Evolutionary conservation across 805 yeast genomes (phyloP).

Genomic region (Zygosaccharomyces bailii): DNA sequence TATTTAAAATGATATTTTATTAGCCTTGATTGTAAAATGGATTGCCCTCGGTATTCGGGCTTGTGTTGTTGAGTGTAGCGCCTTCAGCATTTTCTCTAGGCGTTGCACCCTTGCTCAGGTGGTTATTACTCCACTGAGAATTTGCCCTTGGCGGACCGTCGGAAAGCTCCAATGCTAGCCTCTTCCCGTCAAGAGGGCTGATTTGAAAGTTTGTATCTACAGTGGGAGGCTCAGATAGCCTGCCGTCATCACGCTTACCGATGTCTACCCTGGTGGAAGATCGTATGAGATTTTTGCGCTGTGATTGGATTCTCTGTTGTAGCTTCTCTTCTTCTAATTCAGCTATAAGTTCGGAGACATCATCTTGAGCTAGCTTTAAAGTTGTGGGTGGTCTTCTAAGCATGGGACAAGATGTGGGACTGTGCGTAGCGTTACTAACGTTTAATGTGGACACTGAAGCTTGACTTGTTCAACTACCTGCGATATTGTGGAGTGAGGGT

Average conservation of each 20-base stretch:
- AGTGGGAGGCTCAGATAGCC: conserved; percentile 7
- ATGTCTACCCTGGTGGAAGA: conserved; percentile 14
- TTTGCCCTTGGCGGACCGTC: conserved; percentile 17
- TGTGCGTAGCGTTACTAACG: too few species aligned
- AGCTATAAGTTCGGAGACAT: conserved; percentile 39
- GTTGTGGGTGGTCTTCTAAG: conserved; percentile 69
- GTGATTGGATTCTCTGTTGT: conserved; percentile 25
- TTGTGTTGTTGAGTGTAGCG: conserved; percentile 5
- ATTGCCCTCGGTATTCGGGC: conserved; percentile 12
- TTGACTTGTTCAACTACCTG: too few species aligned
- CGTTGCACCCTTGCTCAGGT: neutral
- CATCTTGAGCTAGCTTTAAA: conserved; percentile 64
- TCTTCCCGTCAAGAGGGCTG: conserved; percentile 18
- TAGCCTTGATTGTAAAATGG: conserved; percentile 13
- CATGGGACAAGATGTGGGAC: too few species aligned
- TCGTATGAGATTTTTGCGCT: conserved; percentile 23
- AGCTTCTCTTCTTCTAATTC: conserved; percentile 29
- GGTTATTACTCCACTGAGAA: conserved; percentile 13
- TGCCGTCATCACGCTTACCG: conserved; percentile 8
- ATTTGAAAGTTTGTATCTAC: conserved; percentile 13
- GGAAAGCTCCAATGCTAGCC: conserved; percentile 12
- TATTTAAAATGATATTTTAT: conserved; percentile 1
- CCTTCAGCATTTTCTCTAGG: neutral
- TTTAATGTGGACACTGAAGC: too few species aligned
- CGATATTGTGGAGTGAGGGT: neutral